Evolutionary conservation across 257 asterid species (phyloP), one percentile per base, ranked within the genome.

Genomic region (Capsicum chinense): DNA sequence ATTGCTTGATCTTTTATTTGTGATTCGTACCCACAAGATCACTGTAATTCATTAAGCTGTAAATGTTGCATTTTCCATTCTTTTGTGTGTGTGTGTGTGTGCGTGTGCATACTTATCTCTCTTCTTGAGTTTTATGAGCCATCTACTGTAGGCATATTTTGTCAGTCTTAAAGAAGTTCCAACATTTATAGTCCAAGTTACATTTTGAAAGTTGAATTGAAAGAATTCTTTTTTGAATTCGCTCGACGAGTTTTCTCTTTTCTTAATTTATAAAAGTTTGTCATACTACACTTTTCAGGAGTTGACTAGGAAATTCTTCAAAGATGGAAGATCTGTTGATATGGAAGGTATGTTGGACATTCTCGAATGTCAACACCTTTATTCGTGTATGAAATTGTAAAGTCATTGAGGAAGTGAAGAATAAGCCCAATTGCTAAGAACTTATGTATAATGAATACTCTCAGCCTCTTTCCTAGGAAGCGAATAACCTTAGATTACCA

Each of bases 251-350:
- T 68, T 37, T 50, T 19, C 80, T 48, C 80, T 50, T 21, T 6
- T 6, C 42, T 21, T 21, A 48, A 73, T 19, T 1, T 73, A 1
- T 74, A 74, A 21, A 74, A 50, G 19, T 50, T 50, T 76, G 62
- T 76, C 26, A 5, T 76, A 52, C 44, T 76, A 76, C 15, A 52
- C 5, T 85, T 92, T 83, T 79, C 94, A 95, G 99, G 89, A 92
- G 89, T 84, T 94, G 85, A 92, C 93, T 68, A 88, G 86, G 50
- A 92, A 69, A 8, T 95, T 94, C 87, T 95, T 95, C 86, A 92
- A 90, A 89, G 99, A 95, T 85, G 92, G 90, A 88, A 94, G 99
- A 86, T 86, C 93, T 79, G 56, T 91, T 89, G 98, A 95, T 90
- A 82, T 95, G 89, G 95, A 93, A 90, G 98, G 98, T 94, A 85